Conservation (phyloP, 768 basidiomycete genomes). For the Boletus rubropictus region DNA sequence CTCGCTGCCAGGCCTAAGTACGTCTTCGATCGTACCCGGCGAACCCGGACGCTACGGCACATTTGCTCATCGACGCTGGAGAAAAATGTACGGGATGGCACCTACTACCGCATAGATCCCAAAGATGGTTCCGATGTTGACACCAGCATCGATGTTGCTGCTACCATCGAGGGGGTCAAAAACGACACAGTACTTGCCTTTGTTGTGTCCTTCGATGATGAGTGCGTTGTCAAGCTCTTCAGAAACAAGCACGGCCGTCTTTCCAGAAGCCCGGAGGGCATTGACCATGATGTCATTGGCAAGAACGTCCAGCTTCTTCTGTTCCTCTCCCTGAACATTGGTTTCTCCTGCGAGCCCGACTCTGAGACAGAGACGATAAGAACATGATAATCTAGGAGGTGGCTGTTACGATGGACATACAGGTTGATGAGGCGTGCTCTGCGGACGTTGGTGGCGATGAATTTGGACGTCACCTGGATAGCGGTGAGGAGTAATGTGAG, state of each 20-base stretch:
- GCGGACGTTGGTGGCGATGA: slow-evolving; percentile 97
- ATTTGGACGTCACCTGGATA: slow-evolving; percentile 93
- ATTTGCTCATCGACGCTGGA: not conserved
- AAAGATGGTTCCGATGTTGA: slow-evolving; percentile 97
- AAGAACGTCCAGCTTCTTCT: slow-evolving; percentile 98
- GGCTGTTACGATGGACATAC: slow-evolving; percentile 41
- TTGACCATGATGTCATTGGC: slow-evolving; percentile 99
- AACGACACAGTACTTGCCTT: slow-evolving; percentile 93
- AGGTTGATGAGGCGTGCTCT: slow-evolving; percentile 96
- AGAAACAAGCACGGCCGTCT: slow-evolving; percentile 93
- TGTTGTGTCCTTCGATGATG: slow-evolving; percentile 75
- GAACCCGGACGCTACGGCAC: slow-evolving; percentile 62
- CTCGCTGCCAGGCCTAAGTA: slow-evolving; percentile 86
- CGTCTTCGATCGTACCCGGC: slow-evolving; percentile 75
- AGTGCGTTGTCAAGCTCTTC: slow-evolving; percentile 93
- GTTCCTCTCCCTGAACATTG: slow-evolving; percentile 97
- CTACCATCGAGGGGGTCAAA: slow-evolving; percentile 97
- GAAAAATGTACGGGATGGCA: slow-evolving; percentile 13
- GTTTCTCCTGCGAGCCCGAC: slow-evolving; percentile 95
- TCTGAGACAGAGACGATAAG: slow-evolving; percentile 36
- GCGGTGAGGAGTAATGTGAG: slow-evolving; percentile 90
- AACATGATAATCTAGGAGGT: not conserved
- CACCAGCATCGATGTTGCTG: slow-evolving; percentile 98
- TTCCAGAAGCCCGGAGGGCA: slow-evolving; percentile 91
- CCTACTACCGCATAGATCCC: slow-evolving; percentile 90